These are phyloP conservation scores for Claviceps capensis DNA, from an alignment of 2,329 filamentous ascomycete genomes.

Conservation along the genomic window DNA sequence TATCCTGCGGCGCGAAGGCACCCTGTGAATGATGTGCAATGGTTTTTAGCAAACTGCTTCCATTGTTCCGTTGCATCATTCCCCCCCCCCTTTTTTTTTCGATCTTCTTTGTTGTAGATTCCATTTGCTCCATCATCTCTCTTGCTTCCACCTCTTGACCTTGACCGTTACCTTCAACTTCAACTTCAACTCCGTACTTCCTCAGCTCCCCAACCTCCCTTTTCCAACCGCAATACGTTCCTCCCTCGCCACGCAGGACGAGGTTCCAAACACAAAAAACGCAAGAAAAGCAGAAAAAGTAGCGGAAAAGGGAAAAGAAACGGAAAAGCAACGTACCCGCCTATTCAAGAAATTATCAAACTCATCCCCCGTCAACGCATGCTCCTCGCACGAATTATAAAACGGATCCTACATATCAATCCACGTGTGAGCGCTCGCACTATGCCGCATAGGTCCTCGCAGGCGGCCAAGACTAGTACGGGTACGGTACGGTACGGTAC, in stretches of 20 bases:
- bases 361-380: slow-evolving; percentile 37
- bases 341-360: slow-evolving; percentile 43
- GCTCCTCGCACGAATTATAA: slow-evolving; percentile 36
- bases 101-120: background rate
- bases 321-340: slow-evolving; percentile 24
- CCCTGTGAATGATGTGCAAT: slow-evolving; percentile 26
- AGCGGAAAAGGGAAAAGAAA: background rate
- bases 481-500: no score
- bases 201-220: no score
- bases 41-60: no score
- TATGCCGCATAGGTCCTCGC: no score
- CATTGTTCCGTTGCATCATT: no score
- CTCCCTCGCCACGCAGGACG: no score
- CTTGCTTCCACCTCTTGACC: no score
- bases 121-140: background rate
- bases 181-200: no score
- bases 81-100: background rate
- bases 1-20: slow-evolving; percentile 33
- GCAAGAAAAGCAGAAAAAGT: background rate
- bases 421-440: no score
- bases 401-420: slow-evolving; percentile 28
- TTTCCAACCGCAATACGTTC: no score
- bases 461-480: background rate
- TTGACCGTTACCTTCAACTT: no score
- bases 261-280: background rate